Conservation (phyloP, 2,329 filamentous ascomycete genomes). For the Pseudogymnoascus sp. region DNA sequence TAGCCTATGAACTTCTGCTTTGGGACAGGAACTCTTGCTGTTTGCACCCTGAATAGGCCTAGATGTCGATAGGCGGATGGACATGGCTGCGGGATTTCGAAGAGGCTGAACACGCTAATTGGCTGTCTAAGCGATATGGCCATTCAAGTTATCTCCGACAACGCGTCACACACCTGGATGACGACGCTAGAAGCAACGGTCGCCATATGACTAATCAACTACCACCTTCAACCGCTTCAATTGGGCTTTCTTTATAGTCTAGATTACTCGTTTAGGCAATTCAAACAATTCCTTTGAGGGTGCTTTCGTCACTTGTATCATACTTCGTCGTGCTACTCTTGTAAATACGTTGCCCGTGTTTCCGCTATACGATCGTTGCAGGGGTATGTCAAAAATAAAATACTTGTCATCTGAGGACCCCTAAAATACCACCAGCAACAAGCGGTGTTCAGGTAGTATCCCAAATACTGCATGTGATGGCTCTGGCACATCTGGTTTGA, state of each 20-base stretch:
- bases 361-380: no score
- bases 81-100: neutral
- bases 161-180: constrained; percentile 3
- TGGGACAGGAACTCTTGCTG: constrained; percentile 2
- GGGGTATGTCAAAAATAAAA: neutral
- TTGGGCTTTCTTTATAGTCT: neutral
- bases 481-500: neutral
- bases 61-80: constrained; percentile 6
- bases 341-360: neutral
- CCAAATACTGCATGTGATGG: neutral
- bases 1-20: neutral
- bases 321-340: neutral
- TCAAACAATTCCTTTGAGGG: neutral
- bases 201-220: neutral
- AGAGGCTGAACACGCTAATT: constrained; percentile 2
- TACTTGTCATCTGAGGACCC: neutral
- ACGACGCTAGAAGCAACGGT: constrained; percentile 1
- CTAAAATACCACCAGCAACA: neutral
- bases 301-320: neutral
- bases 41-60: constrained; percentile 7
- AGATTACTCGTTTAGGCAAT: constrained; percentile 1
- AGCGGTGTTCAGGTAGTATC: neutral
- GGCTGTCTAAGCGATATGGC: neutral
- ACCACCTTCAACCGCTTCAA: neutral
- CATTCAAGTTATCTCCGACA: constrained; percentile 5